Percentiles rank a stretch among this genome's conserved stretches.
Evolutionary conservation across 352 stramenopile genomes (phyloP).

Genomic region (Pythium phragmitis): DNA sequence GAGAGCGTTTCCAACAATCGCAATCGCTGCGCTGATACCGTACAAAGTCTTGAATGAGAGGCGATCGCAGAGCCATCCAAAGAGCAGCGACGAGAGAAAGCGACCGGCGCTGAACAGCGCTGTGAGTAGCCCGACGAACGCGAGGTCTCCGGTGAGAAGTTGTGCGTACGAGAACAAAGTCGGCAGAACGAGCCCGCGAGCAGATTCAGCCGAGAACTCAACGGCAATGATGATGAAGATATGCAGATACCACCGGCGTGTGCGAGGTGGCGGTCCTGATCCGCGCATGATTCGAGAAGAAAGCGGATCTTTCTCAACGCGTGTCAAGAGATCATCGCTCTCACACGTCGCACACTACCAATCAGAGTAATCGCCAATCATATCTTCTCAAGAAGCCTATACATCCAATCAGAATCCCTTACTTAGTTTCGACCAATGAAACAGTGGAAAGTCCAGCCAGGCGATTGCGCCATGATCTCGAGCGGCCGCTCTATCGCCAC

Average conservation of each 20-base stretch:
- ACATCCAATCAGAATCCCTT: background rate
- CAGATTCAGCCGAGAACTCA: slow-evolving; percentile 59
- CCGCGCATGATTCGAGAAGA: background rate
- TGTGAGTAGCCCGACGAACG: slow-evolving; percentile 57
- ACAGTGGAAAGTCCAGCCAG: background rate
- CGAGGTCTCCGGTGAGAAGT: slow-evolving; percentile 52
- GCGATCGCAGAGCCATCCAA: slow-evolving; percentile 64
- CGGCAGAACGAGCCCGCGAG: slow-evolving; percentile 59
- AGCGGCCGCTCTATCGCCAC: background rate
- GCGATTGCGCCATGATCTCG: slow-evolving; percentile 20
- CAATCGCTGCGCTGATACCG: slow-evolving; percentile 37
- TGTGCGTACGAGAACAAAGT: slow-evolving; percentile 69
- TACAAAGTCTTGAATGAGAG: slow-evolving; percentile 63
- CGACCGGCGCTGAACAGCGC: slow-evolving; percentile 60
- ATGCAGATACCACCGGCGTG: slow-evolving; percentile 45
- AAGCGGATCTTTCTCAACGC: background rate
- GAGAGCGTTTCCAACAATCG: slow-evolving; percentile 52
- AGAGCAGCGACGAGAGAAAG: slow-evolving; percentile 60
- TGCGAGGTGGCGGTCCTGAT: background rate
- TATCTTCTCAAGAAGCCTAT: background rate
- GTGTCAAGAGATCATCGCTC: background rate
- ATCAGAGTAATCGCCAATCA: background rate
- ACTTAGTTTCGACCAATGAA: slow-evolving; percentile 6
- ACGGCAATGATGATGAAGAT: slow-evolving; percentile 56
- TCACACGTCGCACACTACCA: slow-evolving; percentile 9